Conservation (phyloP, 371 early-diverging fungal genomes). For the Dentiscutata heterogama region DNA sequence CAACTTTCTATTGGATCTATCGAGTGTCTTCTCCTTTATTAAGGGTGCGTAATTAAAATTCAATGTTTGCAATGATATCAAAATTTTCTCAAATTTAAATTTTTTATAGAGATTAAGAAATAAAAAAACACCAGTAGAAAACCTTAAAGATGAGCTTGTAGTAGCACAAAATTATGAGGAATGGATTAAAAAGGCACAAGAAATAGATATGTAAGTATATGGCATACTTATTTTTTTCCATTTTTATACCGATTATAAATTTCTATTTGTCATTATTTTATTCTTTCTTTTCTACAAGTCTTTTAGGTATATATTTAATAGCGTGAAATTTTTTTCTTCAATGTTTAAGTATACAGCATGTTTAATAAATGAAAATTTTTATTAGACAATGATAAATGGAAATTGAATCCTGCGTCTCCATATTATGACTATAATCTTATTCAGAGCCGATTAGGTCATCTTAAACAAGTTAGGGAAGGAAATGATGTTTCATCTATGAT, state of each 20-base stretch:
- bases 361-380: neutral
- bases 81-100: no score
- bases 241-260: neutral
- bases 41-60: no score
- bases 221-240: neutral
- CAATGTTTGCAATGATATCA: no score
- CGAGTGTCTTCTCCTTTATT: no score
- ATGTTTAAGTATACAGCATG: neutral
- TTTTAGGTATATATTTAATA: slow-evolving; percentile 42
- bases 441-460: slow-evolving; percentile 61
- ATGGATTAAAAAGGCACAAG: slow-evolving; percentile 65
- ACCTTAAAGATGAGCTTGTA: slow-evolving; percentile 53
- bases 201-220: slow-evolving; percentile 63
- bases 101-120: slow-evolving; percentile 29
- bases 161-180: slow-evolving; percentile 66
- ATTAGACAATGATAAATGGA: slow-evolving; percentile 69
- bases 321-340: slow-evolving; percentile 23
- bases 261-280: slow-evolving; percentile 34
- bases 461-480: slow-evolving; percentile 61
- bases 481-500: slow-evolving; percentile 70
- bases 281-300: neutral
- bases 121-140: slow-evolving; percentile 55
- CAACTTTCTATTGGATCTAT: no score
- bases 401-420: slow-evolving; percentile 60
- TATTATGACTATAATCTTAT: slow-evolving; percentile 80